Conservation (phyloP, 139 green algal species). For the Micractinium conductrix region DNA sequence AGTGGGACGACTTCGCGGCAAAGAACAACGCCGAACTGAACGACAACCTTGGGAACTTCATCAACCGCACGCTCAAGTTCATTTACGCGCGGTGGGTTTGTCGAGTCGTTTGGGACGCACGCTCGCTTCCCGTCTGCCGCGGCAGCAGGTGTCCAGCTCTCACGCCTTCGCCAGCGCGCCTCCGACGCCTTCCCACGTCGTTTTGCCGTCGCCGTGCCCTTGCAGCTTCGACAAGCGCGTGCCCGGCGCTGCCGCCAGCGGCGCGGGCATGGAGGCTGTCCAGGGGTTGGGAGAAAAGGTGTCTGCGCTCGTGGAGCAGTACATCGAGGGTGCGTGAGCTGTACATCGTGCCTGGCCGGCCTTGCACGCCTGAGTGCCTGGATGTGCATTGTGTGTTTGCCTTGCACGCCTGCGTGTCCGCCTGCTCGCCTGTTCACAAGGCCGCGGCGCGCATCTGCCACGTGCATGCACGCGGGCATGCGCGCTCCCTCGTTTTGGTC, state of each 20-base stretch:
- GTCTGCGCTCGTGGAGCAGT: conserved; percentile 69
- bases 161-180: background rate
- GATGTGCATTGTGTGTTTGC: no score
- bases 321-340: conserved; percentile 53
- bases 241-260: conserved; percentile 37
- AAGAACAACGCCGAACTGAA: conserved; percentile 96
- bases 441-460: no score
- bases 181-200: background rate
- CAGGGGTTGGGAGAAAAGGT: conserved; percentile 63
- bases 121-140: background rate
- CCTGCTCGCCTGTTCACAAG: no score
- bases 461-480: no score
- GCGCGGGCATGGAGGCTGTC: conserved; percentile 46
- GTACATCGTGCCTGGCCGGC: no score
- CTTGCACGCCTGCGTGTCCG: no score
- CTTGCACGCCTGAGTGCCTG: no score
- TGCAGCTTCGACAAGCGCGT: conserved; percentile 72
- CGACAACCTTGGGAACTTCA: conserved; percentile 94
- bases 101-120: no score
- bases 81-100: conserved; percentile 51
- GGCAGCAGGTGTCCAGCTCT: background rate
- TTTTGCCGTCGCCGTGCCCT: background rate
- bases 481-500: no score
- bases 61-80: conserved; percentile 87
- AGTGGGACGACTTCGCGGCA: conserved; percentile 90